Evolutionary conservation across 495 filamentous ascomycete genomes (phyloP).

Genomic region (Penicillium lagena): DNA sequence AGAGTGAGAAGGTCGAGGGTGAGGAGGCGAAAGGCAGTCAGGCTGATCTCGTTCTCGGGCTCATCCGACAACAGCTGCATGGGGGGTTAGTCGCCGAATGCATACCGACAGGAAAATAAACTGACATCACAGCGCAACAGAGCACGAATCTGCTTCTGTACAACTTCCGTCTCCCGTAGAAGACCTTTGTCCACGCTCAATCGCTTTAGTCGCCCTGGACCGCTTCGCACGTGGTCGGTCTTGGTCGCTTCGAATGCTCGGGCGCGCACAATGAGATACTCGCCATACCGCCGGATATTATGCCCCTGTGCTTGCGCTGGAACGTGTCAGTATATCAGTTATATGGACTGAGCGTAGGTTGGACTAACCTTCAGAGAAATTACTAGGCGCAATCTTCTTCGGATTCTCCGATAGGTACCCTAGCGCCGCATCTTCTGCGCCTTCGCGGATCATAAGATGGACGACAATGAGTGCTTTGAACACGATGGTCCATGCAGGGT

Average conservation of each 20-base stretch:
- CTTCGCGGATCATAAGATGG: slow-evolving; percentile 96
- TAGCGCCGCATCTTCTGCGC: slow-evolving; percentile 81
- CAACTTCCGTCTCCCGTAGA: slow-evolving; percentile 82
- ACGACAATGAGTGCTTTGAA: slow-evolving; percentile 96
- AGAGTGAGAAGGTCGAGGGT: slow-evolving; percentile 85
- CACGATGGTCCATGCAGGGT: slow-evolving; percentile 95
- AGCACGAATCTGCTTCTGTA: slow-evolving; percentile 82
- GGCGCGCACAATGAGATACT: slow-evolving; percentile 79
- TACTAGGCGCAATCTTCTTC: slow-evolving; percentile 77
- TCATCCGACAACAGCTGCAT: slow-evolving; percentile 78
- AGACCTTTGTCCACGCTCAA: slow-evolving; percentile 89
- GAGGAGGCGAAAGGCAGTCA: slow-evolving; percentile 90
- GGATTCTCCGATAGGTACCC: slow-evolving; percentile 78
- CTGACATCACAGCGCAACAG: slow-evolving; percentile 86
- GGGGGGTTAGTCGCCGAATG: slow-evolving; percentile 20
- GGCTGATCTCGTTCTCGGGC: slow-evolving; percentile 92
- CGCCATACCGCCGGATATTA: slow-evolving; percentile 88
- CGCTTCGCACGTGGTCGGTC: slow-evolving; percentile 82
- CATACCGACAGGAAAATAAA: slow-evolving; percentile 1
- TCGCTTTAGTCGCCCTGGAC: slow-evolving; percentile 75
- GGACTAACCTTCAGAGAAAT: slow-evolving; percentile 82
- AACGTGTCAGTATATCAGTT: slow-evolving; percentile 6
- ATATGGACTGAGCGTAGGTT: neutral
- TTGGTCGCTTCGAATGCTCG: slow-evolving; percentile 75
- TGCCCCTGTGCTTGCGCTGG: slow-evolving; percentile 87